phyloP scores from a whole-genome alignment of 768 basidiomycete genomes.

The Hypholoma fasciculare region DNA sequence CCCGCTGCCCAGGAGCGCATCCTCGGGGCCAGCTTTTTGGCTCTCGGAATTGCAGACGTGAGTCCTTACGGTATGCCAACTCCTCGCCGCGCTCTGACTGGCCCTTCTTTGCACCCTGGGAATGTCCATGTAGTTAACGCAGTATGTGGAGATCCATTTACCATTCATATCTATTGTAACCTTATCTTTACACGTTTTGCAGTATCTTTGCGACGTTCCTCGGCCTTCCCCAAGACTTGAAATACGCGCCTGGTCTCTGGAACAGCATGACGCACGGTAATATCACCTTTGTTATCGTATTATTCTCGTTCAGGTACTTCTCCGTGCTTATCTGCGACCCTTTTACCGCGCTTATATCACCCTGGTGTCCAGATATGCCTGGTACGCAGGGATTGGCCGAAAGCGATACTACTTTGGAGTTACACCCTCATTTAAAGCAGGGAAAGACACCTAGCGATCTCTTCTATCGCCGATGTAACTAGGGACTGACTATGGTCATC shows the following conservation, averaged over 20 bases:
- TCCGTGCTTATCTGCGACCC: neutral
- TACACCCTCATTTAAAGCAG: neutral
- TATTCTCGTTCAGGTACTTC: slow-evolving; percentile 56
- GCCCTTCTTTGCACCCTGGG: neutral
- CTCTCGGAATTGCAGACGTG: slow-evolving; percentile 75
- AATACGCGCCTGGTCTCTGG: slow-evolving; percentile 54
- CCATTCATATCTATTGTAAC: slow-evolving; percentile 8
- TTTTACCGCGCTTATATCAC: neutral
- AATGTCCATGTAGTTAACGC: slow-evolving; percentile 45
- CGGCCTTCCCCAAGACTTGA: slow-evolving; percentile 57
- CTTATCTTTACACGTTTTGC: neutral
- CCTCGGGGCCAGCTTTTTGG: slow-evolving; percentile 62
- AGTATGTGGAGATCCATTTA: slow-evolving; percentile 40
- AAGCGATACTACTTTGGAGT: neutral
- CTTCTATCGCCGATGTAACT: neutral
- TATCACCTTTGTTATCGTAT: slow-evolving; percentile 58
- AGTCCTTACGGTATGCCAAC: slow-evolving; percentile 22
- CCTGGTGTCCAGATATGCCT: neutral
- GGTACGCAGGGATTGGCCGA: neutral
- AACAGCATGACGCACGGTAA: slow-evolving; percentile 79
- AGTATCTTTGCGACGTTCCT: slow-evolving; percentile 61
- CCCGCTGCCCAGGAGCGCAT: slow-evolving; percentile 70
- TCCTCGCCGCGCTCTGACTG: neutral
- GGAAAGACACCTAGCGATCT: neutral
- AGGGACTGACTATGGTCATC: neutral